Base-by-base conservation (phyloP, 352 stramenopile genomes). In the Phytophthora nicotianae region DNA sequence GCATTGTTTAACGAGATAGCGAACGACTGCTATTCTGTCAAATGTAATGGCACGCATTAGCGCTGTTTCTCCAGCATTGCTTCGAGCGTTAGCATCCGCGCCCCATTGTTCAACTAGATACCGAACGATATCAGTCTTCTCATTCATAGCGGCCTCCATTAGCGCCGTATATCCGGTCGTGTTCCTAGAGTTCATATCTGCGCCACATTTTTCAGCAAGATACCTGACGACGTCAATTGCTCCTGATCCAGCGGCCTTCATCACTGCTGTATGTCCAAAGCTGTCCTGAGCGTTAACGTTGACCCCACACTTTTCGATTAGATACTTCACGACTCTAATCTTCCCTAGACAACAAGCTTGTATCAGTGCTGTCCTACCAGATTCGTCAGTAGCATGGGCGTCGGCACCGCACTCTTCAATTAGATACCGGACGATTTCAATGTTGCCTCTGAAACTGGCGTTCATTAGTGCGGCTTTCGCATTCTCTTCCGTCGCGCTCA, bases 171-270 rank as follows among this genome's bases (percentile, higher is more conserved):
- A 6, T 37, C 53, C 53, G 2, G 38, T 19, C 45, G 17, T 20
- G 16, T 26, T 29, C 10, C 4, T 29, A 7, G 9, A 17, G 17
- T 52, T 47, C 0, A 46, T n/a, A n/a, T n/a, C n/a, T n/a, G n/a
- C n/a, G n/a, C n/a, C n/a, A n/a, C n/a, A n/a, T 29, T 53, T 4
- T 27, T 47, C 53, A 54, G 14, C 41, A 26, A 61, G 42, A 21
- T 38, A 53, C 16, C n/a, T 27, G 0, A 59, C 40, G 21, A 59
- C 14, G 1, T 43, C 52, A 42, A 50, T 14, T 11, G 16, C 11
- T 0, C 20, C 14, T 2, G 26, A 20, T 6, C 2, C 4, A 21
- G 38, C 38, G 23, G 50, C 50, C n/a, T 8, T n/a, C 24, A 41
- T 42, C n/a, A 61, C 26, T 21, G 40, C 41, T 46, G 53, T 38